phyloP scores from a whole-genome alignment of 345 rosid species.

The Corchorus capsularis region DNA sequence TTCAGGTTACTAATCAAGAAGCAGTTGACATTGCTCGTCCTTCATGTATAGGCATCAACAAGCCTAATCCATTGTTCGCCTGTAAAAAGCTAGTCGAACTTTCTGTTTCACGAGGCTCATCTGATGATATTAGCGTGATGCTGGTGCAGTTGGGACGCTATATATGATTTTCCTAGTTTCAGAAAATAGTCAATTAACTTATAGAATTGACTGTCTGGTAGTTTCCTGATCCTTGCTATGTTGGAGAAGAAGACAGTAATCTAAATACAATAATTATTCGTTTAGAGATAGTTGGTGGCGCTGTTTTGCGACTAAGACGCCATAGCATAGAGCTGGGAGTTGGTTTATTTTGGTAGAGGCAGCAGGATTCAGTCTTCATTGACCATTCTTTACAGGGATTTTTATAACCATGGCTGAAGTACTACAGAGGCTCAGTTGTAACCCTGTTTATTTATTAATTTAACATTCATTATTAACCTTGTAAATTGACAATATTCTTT shows the following conservation, averaged over 20 bases:
- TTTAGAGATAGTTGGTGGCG: neutral
- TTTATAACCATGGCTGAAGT: neutral
- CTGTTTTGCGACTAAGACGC: neutral
- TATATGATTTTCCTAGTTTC: slow-evolving; percentile 16
- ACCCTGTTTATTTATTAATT: neutral
- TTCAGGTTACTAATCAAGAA: slow-evolving; percentile 77
- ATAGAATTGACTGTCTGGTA: neutral
- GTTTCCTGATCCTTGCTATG: neutral
- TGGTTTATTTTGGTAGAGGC: neutral
- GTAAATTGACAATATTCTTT: neutral
- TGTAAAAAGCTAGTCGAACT: slow-evolving; percentile 73
- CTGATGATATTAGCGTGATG: slow-evolving; percentile 77
- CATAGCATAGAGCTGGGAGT: neutral
- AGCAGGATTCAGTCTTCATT: slow-evolving; percentile 4
- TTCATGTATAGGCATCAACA: slow-evolving; percentile 39
- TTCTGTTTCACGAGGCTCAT: slow-evolving; percentile 64
- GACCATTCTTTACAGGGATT: slow-evolving; percentile 13
- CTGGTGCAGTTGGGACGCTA: slow-evolving; percentile 49
- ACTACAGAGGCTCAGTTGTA: neutral
- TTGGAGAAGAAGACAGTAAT: neutral
- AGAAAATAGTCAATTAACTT: neutral
- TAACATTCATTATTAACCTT: slow-evolving; percentile 10
- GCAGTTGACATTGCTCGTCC: slow-evolving; percentile 76
- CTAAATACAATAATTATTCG: neutral
- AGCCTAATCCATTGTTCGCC: slow-evolving; percentile 46